Percentiles rank a stretch among this genome's conserved stretches.
These are phyloP conservation scores for Wolfiporia cocos DNA, from an alignment of 1,284 basidiomycete genomes.

Conservation along the genomic window DNA sequence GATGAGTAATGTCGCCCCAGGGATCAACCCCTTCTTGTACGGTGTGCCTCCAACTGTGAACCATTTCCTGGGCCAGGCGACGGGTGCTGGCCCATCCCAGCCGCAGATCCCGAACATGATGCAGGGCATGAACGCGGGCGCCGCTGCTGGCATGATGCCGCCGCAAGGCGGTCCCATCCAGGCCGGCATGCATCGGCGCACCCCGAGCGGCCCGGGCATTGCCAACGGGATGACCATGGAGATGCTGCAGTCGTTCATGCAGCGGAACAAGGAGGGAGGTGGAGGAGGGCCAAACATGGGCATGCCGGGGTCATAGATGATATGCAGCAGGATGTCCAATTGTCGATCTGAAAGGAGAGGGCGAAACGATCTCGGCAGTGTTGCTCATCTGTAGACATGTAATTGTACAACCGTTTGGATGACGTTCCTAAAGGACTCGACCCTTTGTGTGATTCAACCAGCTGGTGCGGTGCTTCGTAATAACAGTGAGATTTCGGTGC, in stretches of 20 bases:
- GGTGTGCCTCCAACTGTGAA: not conserved
- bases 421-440: no score
- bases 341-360: not conserved
- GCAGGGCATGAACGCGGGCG: not conserved
- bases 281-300: conserved; percentile 5
- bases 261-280: conserved; percentile 31
- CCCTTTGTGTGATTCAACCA: no score
- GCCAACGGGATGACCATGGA: conserved; percentile 25
- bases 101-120: not conserved
- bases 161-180: conserved; percentile 9
- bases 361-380: not conserved
- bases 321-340: not conserved
- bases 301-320: not conserved
- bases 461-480: no score
- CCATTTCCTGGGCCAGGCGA: not conserved
- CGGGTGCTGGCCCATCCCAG: not conserved
- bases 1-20: not conserved
- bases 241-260: conserved; percentile 60
- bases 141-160: no score
- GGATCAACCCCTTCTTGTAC: conserved; percentile 4
- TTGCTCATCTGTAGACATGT: no score
- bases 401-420: no score
- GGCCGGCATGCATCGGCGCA: conserved; percentile 17
- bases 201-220: conserved; percentile 23
- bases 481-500: not conserved